phyloP scores from a whole-genome alignment of 75 land plant genomes.

The Selaginella tamariscina region DNA sequence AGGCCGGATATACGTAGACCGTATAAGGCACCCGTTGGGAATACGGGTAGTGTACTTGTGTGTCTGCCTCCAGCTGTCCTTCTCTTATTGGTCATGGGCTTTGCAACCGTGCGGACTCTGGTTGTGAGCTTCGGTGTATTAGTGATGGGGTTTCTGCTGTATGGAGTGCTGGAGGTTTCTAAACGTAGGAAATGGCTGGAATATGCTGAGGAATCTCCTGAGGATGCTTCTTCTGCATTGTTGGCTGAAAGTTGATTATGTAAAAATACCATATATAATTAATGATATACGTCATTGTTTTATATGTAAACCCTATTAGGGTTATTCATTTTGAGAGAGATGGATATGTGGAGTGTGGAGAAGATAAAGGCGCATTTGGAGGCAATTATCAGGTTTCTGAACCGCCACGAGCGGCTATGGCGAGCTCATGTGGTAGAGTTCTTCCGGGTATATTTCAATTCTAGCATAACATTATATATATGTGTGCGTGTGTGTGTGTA shows the following conservation, averaged over 20 bases:
- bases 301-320: too few relatives aligned
- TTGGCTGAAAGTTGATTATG: too few relatives aligned
- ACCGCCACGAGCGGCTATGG: conserved; percentile 34
- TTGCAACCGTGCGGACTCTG: conserved; percentile 44
- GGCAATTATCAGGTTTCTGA: conserved; percentile 27
- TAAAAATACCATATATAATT: too few relatives aligned
- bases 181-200: conserved; percentile 43
- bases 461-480: neutral
- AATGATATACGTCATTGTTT: too few relatives aligned
- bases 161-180: conserved; percentile 33
- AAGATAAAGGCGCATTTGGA: conserved; percentile 5
- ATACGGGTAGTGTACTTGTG: conserved; percentile 42
- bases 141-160: conserved; percentile 40
- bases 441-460: too few relatives aligned
- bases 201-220: too few relatives aligned
- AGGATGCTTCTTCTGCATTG: too few relatives aligned
- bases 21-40: conserved; percentile 42
- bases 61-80: conserved; percentile 49
- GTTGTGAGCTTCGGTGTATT: conserved; percentile 36
- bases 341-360: neutral
- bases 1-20: conserved; percentile 56
- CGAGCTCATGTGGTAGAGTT: conserved; percentile 79
- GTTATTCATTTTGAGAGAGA: too few relatives aligned
- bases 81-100: conserved; percentile 39
- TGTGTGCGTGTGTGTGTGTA: neutral